Base-by-base conservation (phyloP, 2,329 filamentous ascomycete species). In the Stromatinia cepivora region DNA sequence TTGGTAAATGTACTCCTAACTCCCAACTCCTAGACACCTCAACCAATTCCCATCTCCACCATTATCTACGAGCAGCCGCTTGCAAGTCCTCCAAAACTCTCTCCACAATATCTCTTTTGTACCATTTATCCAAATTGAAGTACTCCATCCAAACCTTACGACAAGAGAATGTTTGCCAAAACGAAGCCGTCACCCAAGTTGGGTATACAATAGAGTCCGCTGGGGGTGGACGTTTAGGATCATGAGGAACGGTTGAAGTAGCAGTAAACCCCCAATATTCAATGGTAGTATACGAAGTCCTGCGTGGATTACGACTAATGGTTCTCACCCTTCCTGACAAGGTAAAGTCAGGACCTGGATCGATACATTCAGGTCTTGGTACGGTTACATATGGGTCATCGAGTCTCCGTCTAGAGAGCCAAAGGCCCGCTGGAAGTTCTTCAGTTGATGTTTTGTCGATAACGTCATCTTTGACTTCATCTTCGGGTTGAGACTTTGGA, bases 191-290 rank as follows among this genome's bases (percentile, higher is more conserved):
- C 4, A 36, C 61, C 61, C 61, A 64, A 39, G 34, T 9, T 39
- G 61, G 61, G 4, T 10, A 4, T 42, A 64, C 4, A 15, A 64
- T 10, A 52, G 61, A 64, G 10, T 46, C 22, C 15, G 11, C 4
- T 39, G 61, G 46, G 22, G 61, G 46, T 20, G 61, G 61, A 11
- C 61, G 61, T 13, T 64, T 64, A 28, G 61, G n/a, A 64, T 64
- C 61, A 22, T 36, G 61, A 13, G 61, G 61, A 5, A 64, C 25
- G 5, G 17, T 52, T 8, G 46, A 22, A 64, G 22, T 64, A 9
- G 48, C 28, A 22, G 46, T 64, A 11, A 39, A 52, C 10, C 34
- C 31, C 31, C 4, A 20, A 22, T 17, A 20, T 64, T 34, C 15
- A 39, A 42, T 42, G 34, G 46, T 64, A 5, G 48, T 64, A 39